These are phyloP conservation scores for Solanum hybrid DNA, from an alignment of 305 asterid genomes.

Conservation along the genomic window DNA sequence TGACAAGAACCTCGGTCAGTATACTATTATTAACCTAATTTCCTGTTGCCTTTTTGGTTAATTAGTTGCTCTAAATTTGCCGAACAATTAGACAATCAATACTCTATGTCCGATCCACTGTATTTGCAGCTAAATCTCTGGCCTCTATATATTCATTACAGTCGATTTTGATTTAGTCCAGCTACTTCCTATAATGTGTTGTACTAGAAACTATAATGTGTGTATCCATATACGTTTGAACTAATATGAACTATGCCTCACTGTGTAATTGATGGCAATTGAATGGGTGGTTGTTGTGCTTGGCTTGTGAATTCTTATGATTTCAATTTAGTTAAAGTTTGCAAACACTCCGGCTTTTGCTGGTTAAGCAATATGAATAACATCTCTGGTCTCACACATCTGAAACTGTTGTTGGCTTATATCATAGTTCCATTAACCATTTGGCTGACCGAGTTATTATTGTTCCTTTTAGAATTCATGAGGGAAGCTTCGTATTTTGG, in stretches of 20 bases:
- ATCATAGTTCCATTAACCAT: neutral
- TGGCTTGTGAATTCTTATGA: neutral
- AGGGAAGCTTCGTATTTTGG: neutral
- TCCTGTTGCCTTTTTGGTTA: neutral
- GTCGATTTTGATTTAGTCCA: neutral
- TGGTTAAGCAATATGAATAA: neutral
- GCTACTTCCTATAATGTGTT: neutral
- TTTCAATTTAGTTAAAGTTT: neutral
- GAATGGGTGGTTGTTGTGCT: neutral
- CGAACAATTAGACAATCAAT: neutral
- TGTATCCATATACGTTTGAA: neutral
- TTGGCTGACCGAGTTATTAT: neutral
- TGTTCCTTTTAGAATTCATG: neutral
- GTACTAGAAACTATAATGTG: neutral
- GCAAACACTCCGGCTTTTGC: neutral
- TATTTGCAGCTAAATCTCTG: neutral
- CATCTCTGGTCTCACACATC: neutral
- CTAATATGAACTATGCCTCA: neutral
- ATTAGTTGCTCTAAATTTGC: neutral
- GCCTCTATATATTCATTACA: neutral
- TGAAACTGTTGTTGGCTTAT: neutral
- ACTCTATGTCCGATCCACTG: neutral
- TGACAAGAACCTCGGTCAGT: constrained; percentile 57
- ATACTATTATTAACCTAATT: neutral
- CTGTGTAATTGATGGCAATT: neutral